A percentile compares a stretch with the other conserved stretches of the same genome.
phyloP scores from a whole-genome alignment of 495 filamentous ascomycete species.

The Emericellopsis terricola region DNA sequence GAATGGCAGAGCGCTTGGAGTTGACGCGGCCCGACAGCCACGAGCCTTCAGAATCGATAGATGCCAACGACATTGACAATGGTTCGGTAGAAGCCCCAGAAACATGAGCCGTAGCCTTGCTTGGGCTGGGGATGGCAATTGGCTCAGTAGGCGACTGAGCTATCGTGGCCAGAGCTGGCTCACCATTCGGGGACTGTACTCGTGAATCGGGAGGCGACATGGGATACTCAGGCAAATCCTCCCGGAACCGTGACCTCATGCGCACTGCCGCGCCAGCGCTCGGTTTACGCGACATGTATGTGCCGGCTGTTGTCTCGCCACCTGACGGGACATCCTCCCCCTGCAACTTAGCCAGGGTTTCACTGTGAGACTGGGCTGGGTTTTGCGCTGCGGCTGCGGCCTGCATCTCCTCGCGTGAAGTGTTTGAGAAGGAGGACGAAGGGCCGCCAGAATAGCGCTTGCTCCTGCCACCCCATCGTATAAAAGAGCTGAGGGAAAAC shows the following conservation, averaged over 20 bases:
- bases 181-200: constrained; percentile 51
- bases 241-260: constrained; percentile 80
- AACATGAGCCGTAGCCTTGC: not conserved
- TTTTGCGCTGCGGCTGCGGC: constrained; percentile 2
- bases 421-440: constrained; percentile 59
- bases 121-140: constrained; percentile 8
- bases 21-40: constrained; percentile 60
- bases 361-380: too few relatives aligned
- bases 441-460: constrained; percentile 38
- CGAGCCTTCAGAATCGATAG: constrained; percentile 78
- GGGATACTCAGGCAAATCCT: constrained; percentile 75
- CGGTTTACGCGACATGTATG: constrained; percentile 16
- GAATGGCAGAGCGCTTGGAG: constrained; percentile 19
- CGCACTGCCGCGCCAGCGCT: constrained; percentile 38
- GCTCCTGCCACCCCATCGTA: constrained; percentile 46
- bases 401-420: constrained; percentile 61
- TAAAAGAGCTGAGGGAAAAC: constrained; percentile 49
- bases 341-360: constrained; percentile 7
- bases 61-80: constrained; percentile 48
- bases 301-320: constrained; percentile 7
- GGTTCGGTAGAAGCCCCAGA: constrained; percentile 17
- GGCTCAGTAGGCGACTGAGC: constrained; percentile 5
- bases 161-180: constrained; percentile 16
- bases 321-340: not conserved
- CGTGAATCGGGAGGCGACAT: constrained; percentile 67